Evolutionary conservation across 305 asterid genomes (phyloP).

Genomic region (Fraxinus xanthoxyloides): DNA sequence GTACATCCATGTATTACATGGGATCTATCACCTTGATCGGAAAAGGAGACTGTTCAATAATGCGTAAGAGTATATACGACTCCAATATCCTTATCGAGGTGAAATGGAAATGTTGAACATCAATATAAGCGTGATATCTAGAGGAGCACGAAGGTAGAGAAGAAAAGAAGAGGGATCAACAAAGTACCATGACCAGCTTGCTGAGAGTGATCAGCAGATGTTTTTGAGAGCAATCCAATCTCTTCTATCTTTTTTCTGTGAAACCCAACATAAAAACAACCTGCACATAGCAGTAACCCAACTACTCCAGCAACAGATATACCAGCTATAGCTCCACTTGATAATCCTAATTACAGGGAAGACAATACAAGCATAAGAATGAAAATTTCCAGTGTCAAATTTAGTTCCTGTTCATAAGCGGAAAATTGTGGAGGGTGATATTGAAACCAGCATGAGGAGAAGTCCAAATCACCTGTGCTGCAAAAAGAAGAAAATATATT

Average conservation of each 20-base stretch:
- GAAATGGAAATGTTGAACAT: background rate
- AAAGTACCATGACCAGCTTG: slow-evolving; percentile 33
- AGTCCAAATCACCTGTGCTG: slow-evolving; percentile 68
- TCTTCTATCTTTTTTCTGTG: slow-evolving; percentile 48
- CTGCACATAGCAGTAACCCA: slow-evolving; percentile 47
- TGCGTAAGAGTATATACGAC: background rate
- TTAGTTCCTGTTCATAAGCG: slow-evolving; percentile 8
- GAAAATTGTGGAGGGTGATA: slow-evolving; percentile 30
- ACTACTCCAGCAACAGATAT: slow-evolving; percentile 48
- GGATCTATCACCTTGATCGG: background rate
- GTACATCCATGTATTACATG: background rate
- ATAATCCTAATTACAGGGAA: slow-evolving; percentile 53
- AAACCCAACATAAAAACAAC: slow-evolving; percentile 42
- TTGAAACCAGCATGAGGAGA: slow-evolving; percentile 31
- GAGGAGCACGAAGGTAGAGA: background rate
- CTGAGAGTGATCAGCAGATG: slow-evolving; percentile 47
- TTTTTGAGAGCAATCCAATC: slow-evolving; percentile 38
- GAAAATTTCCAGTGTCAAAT: slow-evolving; percentile 10
- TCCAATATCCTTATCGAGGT: background rate
- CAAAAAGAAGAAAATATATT: slow-evolving; percentile 33
- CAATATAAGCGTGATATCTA: background rate
- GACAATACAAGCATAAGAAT: slow-evolving; percentile 15
- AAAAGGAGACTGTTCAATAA: background rate
- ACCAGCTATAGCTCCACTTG: slow-evolving; percentile 78
- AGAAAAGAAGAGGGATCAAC: slow-evolving; percentile 16